Conservation (phyloP, 345 rosid species). For the Bruguiera gymnorhiza region DNA sequence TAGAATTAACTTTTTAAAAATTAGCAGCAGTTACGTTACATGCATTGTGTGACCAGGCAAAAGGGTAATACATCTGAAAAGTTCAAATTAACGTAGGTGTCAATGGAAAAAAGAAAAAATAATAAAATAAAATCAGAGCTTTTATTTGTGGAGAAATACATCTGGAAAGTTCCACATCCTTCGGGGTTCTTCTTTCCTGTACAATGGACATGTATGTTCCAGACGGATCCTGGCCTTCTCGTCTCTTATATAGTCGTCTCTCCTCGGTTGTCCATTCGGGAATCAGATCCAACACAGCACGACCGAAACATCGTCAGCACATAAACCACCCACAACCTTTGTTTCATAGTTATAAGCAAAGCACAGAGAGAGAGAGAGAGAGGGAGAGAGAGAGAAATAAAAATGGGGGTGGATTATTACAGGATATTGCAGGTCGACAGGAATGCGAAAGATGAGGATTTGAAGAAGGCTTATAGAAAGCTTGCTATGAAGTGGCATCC, state of each 20-base stretch:
- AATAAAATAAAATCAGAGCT: no score
- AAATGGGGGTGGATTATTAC: conserved; percentile 57
- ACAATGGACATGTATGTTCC: neutral
- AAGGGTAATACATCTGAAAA: no score
- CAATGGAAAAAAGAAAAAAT: no score
- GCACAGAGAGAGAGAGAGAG: neutral
- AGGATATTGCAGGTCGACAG: conserved; percentile 59
- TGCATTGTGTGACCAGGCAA: no score
- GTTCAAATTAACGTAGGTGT: no score
- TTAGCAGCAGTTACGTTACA: no score
- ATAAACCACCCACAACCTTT: neutral
- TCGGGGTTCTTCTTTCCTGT: neutral
- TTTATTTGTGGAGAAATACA: neutral
- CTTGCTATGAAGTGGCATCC: conserved; percentile 97
- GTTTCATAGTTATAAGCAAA: neutral
- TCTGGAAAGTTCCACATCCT: conserved; percentile 22
- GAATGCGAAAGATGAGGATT: conserved; percentile 64
- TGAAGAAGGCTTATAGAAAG: conserved; percentile 81
- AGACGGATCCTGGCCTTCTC: conserved; percentile 6
- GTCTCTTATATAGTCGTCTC: neutral
- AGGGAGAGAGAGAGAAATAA: neutral
- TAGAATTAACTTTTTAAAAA: no score
- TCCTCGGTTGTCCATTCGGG: neutral
- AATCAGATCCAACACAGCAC: neutral
- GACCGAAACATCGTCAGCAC: neutral